Evolutionary conservation across 805 yeast genomes (phyloP), one percentile per base, ranked within the genome.

Genomic region (Clavispora vitiphila): DNA sequence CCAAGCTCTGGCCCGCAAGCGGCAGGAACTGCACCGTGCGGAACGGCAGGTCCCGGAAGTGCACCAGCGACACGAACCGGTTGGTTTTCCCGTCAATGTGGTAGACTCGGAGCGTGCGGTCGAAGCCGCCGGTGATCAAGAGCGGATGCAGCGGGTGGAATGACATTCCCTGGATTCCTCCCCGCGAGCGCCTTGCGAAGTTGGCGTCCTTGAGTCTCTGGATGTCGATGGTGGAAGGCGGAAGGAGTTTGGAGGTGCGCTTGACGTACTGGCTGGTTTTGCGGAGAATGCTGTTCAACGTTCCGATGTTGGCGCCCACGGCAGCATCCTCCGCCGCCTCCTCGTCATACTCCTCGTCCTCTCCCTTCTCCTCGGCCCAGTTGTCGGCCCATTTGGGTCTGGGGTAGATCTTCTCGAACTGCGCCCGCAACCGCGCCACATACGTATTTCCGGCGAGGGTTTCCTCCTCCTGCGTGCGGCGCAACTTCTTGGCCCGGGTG

Each of bases 51-150:
- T 86, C 81, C 39, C 81, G 77, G 41, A 93, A 70, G 61, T 83
- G 87, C 47, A 91, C 67, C 34, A 96, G 81, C 4, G 96, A 83
- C 24, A 90, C 95, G 30, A 91, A 65, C 45, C 78, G 79, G 58
- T 93, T 93, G 43, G 64, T 60, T 55, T 84, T 86, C 12, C 98
- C 97, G 60, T 93, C 98, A 38, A 90, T 78, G 57, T 91, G 95
- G 61, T 82, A 93, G 11, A 93, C 71, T 51, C 99, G 74, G 41
- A 93, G 60, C 0, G 96, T 84, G 51, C 86, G 75, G 61, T 93
- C 99, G 59, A 83, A 90, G 18, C 99, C 99, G 42, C 93, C 95
- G 0, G 96, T 86, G 40, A 93, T 65, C 35, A 91, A 67, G 23
- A 93, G 68, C 31, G 99, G 96, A 52, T 82, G 87, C 7, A 74